Percentiles rank a stretch among this genome's conserved stretches.
Conservation (phyloP, 441 rosid species). For the Adansonia grandidieri region DNA sequence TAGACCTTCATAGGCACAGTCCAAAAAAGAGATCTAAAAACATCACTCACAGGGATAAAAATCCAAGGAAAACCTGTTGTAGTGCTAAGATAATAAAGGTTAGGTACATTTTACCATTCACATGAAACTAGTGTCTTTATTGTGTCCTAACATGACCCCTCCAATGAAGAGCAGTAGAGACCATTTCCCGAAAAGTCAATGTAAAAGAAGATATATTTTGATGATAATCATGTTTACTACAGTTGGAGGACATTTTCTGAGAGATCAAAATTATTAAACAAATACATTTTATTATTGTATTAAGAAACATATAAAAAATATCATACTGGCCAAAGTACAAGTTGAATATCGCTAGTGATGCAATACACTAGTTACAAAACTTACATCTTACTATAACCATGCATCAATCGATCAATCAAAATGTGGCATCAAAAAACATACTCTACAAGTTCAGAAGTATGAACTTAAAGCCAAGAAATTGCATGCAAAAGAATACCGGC, state of each 20-base stretch:
- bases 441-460: not conserved
- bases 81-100: not conserved
- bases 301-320: not conserved
- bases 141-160: conserved; percentile 6
- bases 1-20: not conserved
- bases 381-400: not conserved
- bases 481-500: not conserved
- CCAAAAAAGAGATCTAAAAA: not conserved
- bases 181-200: not conserved
- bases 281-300: not conserved
- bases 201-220: not conserved
- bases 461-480: not conserved
- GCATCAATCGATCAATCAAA: not conserved
- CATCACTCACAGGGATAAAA: not conserved
- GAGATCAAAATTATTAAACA: not conserved
- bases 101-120: not conserved
- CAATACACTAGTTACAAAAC: not conserved
- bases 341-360: not conserved
- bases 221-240: not conserved
- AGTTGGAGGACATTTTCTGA: not conserved
- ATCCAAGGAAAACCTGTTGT: not conserved
- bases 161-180: not conserved
- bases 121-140: not conserved
- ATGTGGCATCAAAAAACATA: not conserved
- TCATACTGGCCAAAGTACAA: not conserved